A percentile compares a stretch with the other conserved stretches of the same genome.
phyloP scores from a whole-genome alignment of 2,329 filamentous ascomycete genomes.

The Colletotrichum phormii region DNA sequence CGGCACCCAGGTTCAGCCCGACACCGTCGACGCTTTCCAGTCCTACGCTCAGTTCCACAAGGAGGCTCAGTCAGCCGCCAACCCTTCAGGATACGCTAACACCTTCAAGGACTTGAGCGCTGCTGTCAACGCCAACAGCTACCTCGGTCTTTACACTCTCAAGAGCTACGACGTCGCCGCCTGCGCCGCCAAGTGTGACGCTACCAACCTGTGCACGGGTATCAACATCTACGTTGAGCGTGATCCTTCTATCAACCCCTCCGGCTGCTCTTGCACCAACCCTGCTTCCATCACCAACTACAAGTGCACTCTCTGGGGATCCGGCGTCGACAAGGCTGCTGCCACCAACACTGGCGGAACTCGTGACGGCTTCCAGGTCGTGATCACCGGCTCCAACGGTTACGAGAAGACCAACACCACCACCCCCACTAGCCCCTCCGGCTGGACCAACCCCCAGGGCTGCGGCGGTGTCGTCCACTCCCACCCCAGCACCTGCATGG shows the following conservation, averaged over 20 bases:
- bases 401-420: constrained; percentile 37
- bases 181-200: constrained; percentile 25
- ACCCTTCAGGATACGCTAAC: constrained; percentile 5
- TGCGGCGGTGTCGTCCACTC: constrained; percentile 15
- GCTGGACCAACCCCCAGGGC: constrained; percentile 32
- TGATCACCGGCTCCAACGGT: constrained; percentile 37
- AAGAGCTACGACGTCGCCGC: constrained; percentile 22
- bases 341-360: constrained; percentile 33
- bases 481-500: constrained; percentile 32
- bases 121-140: constrained; percentile 30
- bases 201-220: constrained; percentile 23
- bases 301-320: constrained; percentile 35
- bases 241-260: constrained; percentile 34
- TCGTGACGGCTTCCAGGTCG: constrained; percentile 33
- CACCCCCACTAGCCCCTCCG: constrained; percentile 13
- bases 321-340: constrained; percentile 29
- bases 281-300: constrained; percentile 31
- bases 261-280: constrained; percentile 24
- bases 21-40: constrained; percentile 10
- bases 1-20: constrained; percentile 10
- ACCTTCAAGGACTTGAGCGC: constrained; percentile 31
- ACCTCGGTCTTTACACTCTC: constrained; percentile 29
- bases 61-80: background rate
- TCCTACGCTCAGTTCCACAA: constrained; percentile 10
- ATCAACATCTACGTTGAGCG: constrained; percentile 35